Evolutionary conservation across 164 flowering plant species (phyloP).

Genomic region (Tinospora cordifolia): DNA sequence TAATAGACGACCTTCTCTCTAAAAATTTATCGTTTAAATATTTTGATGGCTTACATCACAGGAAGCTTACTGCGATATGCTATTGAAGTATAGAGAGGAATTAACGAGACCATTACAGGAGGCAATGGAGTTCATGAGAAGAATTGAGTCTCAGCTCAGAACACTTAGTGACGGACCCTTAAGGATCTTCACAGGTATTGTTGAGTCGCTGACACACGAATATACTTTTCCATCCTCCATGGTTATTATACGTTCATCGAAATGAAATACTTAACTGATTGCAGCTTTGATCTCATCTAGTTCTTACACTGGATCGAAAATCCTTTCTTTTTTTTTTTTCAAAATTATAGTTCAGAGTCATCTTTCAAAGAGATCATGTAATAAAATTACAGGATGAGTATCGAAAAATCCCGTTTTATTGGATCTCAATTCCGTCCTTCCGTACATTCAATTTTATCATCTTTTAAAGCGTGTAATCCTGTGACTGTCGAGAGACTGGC

Average conservation of each 20-base stretch:
- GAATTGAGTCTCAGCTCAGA: constrained; percentile 79
- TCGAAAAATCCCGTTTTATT: background rate
- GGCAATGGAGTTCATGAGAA: constrained; percentile 90
- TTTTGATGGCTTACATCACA: constrained; percentile 12
- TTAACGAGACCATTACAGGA: constrained; percentile 86
- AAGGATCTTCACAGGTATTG: constrained; percentile 48
- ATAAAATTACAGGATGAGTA: background rate
- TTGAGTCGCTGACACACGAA: background rate
- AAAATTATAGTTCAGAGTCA: too few species aligned
- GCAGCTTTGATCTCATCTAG: background rate
- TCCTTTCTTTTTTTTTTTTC: background rate
- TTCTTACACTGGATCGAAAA: background rate
- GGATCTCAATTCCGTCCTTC: background rate
- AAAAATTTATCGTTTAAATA: background rate
- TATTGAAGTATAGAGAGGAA: constrained; percentile 87
- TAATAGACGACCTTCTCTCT: too few species aligned
- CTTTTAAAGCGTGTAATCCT: background rate
- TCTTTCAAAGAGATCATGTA: background rate
- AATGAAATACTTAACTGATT: too few species aligned
- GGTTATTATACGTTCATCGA: too few species aligned
- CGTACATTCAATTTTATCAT: background rate
- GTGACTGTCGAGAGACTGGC: too few species aligned
- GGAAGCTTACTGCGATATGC: constrained; percentile 93
- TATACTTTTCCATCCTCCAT: too few species aligned
- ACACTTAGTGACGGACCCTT: constrained; percentile 42